phyloP scores from a whole-genome alignment of 768 basidiomycete species.

The Myochromella boudieri region DNA sequence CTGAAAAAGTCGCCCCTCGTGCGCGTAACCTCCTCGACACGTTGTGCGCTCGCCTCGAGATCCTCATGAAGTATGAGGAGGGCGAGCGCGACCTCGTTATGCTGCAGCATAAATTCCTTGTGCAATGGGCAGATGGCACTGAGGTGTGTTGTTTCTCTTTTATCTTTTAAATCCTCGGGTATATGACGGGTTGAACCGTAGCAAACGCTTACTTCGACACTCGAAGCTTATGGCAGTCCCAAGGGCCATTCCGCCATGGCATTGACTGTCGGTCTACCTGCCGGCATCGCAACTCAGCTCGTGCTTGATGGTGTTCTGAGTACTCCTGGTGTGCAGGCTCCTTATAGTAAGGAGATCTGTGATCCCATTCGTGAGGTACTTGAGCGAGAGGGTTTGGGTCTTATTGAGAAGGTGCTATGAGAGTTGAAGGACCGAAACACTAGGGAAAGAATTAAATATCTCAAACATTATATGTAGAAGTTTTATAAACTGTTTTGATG shows the following conservation, averaged over 20 bases:
- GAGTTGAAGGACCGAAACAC: too few relatives aligned
- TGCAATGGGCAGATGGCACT: slow-evolving; percentile 84
- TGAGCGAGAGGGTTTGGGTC: slow-evolving; percentile 74
- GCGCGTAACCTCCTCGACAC: slow-evolving; percentile 87
- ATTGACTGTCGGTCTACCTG: slow-evolving; percentile 86
- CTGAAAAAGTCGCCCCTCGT: slow-evolving; percentile 56
- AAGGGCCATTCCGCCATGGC: slow-evolving; percentile 90
- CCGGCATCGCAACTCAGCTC: slow-evolving; percentile 90
- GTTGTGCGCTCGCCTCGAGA: slow-evolving; percentile 87
- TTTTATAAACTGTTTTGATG: too few relatives aligned
- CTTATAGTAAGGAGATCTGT: slow-evolving; percentile 85
- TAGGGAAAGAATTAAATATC: too few relatives aligned
- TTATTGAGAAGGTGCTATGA: slow-evolving; percentile 70
- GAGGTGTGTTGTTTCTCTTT: slow-evolving; percentile 39
- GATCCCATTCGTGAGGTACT: slow-evolving; percentile 66
- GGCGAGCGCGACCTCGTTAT: slow-evolving; percentile 96
- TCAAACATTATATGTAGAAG: too few relatives aligned
- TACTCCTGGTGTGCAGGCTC: slow-evolving; percentile 78
- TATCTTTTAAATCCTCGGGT: background rate
- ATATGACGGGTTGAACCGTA: slow-evolving; percentile 22
- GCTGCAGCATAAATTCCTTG: slow-evolving; percentile 97
- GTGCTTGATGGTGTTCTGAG: slow-evolving; percentile 84
- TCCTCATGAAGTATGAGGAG: slow-evolving; percentile 85
- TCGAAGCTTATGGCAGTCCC: slow-evolving; percentile 85
- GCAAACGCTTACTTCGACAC: slow-evolving; percentile 88